Evolutionary conservation across 345 rosid genomes (phyloP).

Genomic region (Salix exigua): DNA sequence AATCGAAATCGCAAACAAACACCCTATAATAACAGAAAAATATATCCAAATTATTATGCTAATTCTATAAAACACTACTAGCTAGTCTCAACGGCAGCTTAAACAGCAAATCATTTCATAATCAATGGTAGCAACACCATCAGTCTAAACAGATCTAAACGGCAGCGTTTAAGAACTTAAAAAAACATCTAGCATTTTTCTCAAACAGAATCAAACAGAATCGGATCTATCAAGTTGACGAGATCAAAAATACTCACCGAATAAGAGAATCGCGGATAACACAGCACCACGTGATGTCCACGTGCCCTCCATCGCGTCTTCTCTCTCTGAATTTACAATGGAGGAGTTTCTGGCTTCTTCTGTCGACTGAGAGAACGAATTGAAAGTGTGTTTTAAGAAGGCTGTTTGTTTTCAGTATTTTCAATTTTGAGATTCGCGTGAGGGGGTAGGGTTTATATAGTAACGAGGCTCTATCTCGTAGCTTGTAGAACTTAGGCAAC

Average conservation of each 20-base stretch:
- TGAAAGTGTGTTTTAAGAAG: neutral
- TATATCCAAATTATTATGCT: neutral
- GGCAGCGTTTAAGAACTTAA: neutral
- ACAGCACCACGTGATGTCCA: slow-evolving; percentile 51
- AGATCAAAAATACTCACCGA: slow-evolving; percentile 41
- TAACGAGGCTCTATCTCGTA: neutral
- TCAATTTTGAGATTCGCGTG: neutral
- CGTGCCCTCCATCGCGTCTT: slow-evolving; percentile 48
- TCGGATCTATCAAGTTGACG: slow-evolving; percentile 10
- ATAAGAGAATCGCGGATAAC: slow-evolving; percentile 44
- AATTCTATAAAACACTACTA: neutral
- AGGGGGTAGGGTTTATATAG: neutral
- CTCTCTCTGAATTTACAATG: neutral
- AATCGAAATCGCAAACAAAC: slow-evolving; percentile 52
- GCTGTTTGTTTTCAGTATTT: neutral
- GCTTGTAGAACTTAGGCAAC: neutral
- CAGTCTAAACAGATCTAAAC: neutral
- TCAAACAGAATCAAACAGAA: neutral
- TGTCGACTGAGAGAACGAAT: neutral
- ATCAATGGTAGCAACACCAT: neutral
- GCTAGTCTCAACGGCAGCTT: neutral
- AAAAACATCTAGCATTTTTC: neutral
- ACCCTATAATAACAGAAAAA: slow-evolving; percentile 31
- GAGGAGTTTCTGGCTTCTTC: neutral
- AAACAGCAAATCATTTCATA: neutral